A percentile compares a stretch with the other conserved stretches of the same genome.
Conservation (phyloP, 108 stramenopile genomes). For the Fistulifera solaris region DNA sequence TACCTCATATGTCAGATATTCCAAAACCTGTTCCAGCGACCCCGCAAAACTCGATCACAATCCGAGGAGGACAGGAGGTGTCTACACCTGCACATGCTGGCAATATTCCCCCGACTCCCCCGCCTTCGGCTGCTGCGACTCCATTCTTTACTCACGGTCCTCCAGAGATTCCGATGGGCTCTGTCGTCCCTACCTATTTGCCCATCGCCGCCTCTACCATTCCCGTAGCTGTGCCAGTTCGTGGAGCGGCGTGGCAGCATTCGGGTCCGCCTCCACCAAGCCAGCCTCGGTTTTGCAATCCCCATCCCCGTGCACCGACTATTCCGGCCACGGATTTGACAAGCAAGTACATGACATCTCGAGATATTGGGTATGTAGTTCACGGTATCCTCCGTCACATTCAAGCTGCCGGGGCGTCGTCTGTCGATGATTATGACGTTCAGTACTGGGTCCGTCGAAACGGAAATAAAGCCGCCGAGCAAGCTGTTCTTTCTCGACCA, state of each 20-base stretch:
- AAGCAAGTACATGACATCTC: conserved; percentile 43
- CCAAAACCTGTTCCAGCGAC: conserved; percentile 17
- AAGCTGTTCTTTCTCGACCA: conserved; percentile 1
- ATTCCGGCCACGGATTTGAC: conserved; percentile 46
- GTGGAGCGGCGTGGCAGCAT: conserved; percentile 29
- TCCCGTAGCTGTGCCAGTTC: conserved; percentile 15
- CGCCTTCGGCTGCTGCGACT: not conserved
- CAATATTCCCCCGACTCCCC: conserved; percentile 3
- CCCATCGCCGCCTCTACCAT: conserved; percentile 17
- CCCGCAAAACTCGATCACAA: conserved; percentile 23
- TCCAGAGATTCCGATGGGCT: conserved; percentile 9
- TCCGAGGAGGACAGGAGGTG: not conserved
- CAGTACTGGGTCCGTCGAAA: conserved; percentile 25
- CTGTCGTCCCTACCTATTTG: conserved; percentile 7
- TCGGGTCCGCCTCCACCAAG: conserved; percentile 11
- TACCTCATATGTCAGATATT: too few relatives aligned
- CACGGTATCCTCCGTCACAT: conserved; percentile 69
- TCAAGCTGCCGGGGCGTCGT: conserved; percentile 15
- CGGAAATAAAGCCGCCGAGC: conserved; percentile 17
- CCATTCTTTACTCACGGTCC: not conserved
- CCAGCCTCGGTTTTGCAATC: conserved; percentile 33
- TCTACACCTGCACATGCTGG: not conserved
- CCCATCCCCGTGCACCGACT: conserved; percentile 53
- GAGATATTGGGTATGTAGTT: conserved; percentile 67
- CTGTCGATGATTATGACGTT: conserved; percentile 38